Base-by-base conservation (phyloP, 2,329 filamentous ascomycete species). In the Elsinoe fawcettii region DNA sequence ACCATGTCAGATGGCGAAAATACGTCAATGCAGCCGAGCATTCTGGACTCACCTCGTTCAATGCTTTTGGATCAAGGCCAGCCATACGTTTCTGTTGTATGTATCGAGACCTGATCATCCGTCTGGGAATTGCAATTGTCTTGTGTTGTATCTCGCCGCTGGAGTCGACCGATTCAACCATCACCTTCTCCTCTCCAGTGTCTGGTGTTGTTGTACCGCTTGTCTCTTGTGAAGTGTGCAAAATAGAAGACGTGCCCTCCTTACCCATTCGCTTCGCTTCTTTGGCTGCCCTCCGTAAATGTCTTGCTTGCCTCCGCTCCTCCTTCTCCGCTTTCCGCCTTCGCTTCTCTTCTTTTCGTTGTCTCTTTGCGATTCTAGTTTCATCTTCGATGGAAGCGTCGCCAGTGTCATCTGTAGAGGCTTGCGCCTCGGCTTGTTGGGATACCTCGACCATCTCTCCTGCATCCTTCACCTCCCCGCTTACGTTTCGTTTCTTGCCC, bases 31-130 rank as follows among this genome's bases (percentile, higher is more conserved):
- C 30, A 12, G 30, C 30, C 14, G 11, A 30, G 34, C 14, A 37
- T 6, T 14, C 14, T 14, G 14, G 4, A 3, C 32, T 39, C 74
- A 91, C 88, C 83, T 96, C 90, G 70, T 91, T 92, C 67, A 97
- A 73, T 12, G 90, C 88, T 66, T 86, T 84, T 51, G 85, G 80
- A 70, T 96, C 88, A 75, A 90, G 80, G 59, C 90, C 81, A 2
- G 91, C 90, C 75, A 86, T 82, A 65, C 84, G 85, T 77, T 97
- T 97, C 65, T 93, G 88, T 58, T 86, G 86, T 66, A 97, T 96
- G 71, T 91, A 89, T 60, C 89, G 80, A 63, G 88, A 84, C 61
- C 92, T 79, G 47, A 91, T 83, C 56, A 87, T 81, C 69, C 49
- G n/a, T 12, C 49, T 53, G 12, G 49, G 49, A 23, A 53, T 53